Conservation (phyloP, 139 green algal species). For the Gonium pectorale region DNA sequence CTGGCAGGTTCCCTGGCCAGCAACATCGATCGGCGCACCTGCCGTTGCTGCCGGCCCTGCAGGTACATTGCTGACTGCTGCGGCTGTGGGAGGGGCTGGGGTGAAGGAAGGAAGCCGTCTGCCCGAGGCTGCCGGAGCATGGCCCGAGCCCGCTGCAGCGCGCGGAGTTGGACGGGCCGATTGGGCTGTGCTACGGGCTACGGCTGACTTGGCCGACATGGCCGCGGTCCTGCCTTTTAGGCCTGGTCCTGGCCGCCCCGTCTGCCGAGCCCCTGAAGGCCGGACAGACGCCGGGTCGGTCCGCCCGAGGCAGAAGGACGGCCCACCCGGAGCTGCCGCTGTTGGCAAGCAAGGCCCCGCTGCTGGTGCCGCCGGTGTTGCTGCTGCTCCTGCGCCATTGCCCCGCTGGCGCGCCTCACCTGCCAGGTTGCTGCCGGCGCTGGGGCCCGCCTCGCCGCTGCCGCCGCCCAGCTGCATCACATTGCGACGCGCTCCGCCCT, state of each 20-base stretch:
- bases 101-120: too few relatives aligned
- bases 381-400: not conserved
- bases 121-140: too few relatives aligned
- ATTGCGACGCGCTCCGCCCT: conserved; percentile 80
- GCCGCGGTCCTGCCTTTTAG: not conserved
- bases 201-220: not conserved
- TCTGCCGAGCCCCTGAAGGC: too few relatives aligned
- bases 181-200: too few relatives aligned
- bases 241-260: not conserved
- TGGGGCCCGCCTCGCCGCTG: not conserved
- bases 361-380: not conserved
- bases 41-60: too few relatives aligned
- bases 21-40: too few relatives aligned
- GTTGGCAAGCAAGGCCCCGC: not conserved
- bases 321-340: too few relatives aligned
- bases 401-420: conserved; percentile 36
- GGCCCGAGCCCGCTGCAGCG: too few relatives aligned
- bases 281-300: not conserved
- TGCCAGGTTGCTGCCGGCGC: not conserved
- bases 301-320: not conserved
- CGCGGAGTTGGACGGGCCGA: too few relatives aligned
- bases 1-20: too few relatives aligned
- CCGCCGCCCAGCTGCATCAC: conserved; percentile 25
- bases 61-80: too few relatives aligned
- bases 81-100: too few relatives aligned